These are phyloP conservation scores for Vigna mungo DNA, from an alignment of 306 rosid genomes.

Conservation along the genomic window DNA sequence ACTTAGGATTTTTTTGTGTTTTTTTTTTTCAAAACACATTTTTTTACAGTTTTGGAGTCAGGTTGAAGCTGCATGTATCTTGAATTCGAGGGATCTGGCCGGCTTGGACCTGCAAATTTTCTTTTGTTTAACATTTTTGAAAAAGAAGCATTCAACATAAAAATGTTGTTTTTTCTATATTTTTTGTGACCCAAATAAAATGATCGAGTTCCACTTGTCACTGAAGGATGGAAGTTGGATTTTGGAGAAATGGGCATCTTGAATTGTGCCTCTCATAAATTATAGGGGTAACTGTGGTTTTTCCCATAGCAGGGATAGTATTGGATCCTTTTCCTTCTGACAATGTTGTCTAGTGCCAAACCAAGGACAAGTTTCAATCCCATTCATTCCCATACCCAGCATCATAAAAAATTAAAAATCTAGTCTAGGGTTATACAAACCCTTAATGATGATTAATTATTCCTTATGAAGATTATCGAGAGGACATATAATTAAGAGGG, in stretches of 20 bases:
- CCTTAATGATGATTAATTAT: not conserved
- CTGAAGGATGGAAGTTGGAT: slow-evolving; percentile 1
- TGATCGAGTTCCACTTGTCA: not conserved
- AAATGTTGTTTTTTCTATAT: not conserved
- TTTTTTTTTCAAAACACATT: not conserved
- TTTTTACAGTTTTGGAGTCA: not conserved
- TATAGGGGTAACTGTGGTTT: slow-evolving; percentile 28
- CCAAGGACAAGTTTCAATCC: slow-evolving; percentile 39
- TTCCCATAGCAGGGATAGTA: slow-evolving; percentile 34
- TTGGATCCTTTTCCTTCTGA: slow-evolving; percentile 45
- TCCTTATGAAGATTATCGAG: not conserved
- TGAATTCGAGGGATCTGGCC: not conserved
- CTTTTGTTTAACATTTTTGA: not conserved
- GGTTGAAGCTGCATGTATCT: not conserved
- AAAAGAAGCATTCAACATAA: not conserved
- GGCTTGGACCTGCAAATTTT: not conserved
- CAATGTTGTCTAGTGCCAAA: slow-evolving; percentile 41
- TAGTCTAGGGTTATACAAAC: not conserved
- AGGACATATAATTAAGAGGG: slow-evolving; percentile 32
- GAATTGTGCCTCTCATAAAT: not conserved
- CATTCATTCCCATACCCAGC: not conserved
- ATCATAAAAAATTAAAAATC: slow-evolving; percentile 27
- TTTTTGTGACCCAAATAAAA: not conserved
- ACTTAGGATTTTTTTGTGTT: slow-evolving; percentile 17
- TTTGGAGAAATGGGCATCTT: not conserved